Evolutionary conservation across 2,329 filamentous ascomycete species (phyloP).

Genomic region (Phyllosticta citriasiana): DNA sequence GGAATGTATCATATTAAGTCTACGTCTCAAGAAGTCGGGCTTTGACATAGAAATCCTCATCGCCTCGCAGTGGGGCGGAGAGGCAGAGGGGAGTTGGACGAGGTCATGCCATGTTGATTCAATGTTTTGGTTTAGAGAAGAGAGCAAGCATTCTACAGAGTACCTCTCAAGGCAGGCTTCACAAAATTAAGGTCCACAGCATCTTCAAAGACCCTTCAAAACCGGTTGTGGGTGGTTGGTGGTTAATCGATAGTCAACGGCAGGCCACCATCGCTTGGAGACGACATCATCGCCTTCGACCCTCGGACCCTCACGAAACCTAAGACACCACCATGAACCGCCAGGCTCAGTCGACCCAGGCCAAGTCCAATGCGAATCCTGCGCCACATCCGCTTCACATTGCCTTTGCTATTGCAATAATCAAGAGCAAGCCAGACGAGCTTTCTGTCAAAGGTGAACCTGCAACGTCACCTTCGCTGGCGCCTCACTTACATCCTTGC

Average conservation of each 20-base stretch:
- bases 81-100: too few species aligned
- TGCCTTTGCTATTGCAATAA: conserved; percentile 26
- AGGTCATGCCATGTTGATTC: too few species aligned
- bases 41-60: too few species aligned
- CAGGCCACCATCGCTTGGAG: not conserved
- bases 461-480: not conserved
- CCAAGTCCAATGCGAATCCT: not conserved
- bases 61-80: too few species aligned
- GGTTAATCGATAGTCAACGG: too few species aligned
- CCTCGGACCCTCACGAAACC: not conserved
- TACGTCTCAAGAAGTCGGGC: not conserved
- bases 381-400: conserved; percentile 15
- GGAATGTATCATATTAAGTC: conserved; percentile 12
- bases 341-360: not conserved
- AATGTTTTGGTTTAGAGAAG: too few species aligned
- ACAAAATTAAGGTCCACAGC: too few species aligned
- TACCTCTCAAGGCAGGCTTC: too few species aligned
- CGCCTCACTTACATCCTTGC: not conserved
- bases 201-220: too few species aligned
- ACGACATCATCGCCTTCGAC: not conserved
- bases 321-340: not conserved
- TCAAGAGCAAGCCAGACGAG: conserved; percentile 28
- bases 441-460: conserved; percentile 23
- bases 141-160: too few species aligned
- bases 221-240: too few species aligned